Evolutionary conservation across 2,329 filamentous ascomycete genomes (phyloP).

Genomic region (Tolypocladium sp.): DNA sequence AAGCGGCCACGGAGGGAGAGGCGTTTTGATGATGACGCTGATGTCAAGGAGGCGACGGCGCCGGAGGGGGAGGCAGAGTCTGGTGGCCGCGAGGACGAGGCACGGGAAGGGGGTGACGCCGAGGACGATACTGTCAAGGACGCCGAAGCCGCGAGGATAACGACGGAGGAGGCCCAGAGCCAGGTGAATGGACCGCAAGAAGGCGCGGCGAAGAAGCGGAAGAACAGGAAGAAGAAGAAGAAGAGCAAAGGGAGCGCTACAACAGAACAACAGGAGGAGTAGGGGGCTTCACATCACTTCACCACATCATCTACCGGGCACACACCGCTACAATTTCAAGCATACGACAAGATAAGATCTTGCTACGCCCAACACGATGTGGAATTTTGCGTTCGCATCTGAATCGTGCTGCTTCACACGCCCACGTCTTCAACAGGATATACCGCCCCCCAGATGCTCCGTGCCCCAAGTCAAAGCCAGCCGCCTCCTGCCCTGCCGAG

Average conservation of each 20-base stretch:
- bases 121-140: neutral
- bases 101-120: neutral
- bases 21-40: neutral
- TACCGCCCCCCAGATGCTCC: neutral
- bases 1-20: constrained; percentile 19
- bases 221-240: constrained; percentile 16
- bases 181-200: neutral
- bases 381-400: neutral
- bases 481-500: neutral
- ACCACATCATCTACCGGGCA: neutral
- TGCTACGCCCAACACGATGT: neutral
- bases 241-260: neutral
- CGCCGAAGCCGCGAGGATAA: neutral
- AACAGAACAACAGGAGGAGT: neutral
- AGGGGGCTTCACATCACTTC: neutral
- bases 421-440: neutral
- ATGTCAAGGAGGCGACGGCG: neutral
- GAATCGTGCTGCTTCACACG: neutral
- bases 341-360: neutral
- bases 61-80: neutral
- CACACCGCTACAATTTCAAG: neutral
- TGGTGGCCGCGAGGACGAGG: neutral
- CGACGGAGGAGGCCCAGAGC: neutral
- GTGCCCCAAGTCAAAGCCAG: neutral
- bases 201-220: constrained; percentile 8